A percentile compares a stretch with the other conserved stretches of the same genome.
Conservation (phyloP, 2,329 filamentous ascomycete species). For the Pseudogymnoascus sp. region DNA sequence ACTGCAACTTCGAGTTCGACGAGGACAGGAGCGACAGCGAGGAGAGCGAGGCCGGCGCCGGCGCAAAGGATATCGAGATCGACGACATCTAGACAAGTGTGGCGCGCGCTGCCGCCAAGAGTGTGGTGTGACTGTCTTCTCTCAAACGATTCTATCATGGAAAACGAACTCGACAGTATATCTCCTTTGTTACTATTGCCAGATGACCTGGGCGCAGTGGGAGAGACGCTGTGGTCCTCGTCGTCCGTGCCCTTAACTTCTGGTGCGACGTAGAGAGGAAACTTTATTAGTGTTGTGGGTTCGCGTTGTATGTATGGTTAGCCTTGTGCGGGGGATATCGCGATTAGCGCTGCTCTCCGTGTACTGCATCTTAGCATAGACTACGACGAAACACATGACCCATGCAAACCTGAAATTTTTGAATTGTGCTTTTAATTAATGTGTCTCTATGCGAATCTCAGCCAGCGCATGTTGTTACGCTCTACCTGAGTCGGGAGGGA, state of each 20-base stretch:
- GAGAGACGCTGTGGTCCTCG: conserved; percentile 42
- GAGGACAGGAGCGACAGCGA: conserved; percentile 66
- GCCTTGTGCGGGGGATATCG: neutral
- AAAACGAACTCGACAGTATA: conserved; percentile 28
- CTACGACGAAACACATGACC: conserved; percentile 8
- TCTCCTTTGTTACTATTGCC: conserved; percentile 22
- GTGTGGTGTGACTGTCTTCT: conserved; percentile 50
- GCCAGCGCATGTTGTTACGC: neutral
- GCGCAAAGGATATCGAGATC: conserved; percentile 80
- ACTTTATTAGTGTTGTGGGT: neutral
- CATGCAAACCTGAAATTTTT: conserved; percentile 1
- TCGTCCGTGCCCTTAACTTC: conserved; percentile 18
- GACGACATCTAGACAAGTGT: conserved; percentile 70
- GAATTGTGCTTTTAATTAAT: conserved; percentile 7
- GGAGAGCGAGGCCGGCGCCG: conserved; percentile 44
- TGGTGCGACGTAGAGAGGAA: neutral
- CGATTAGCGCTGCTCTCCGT: neutral
- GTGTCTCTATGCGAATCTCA: conserved; percentile 5
- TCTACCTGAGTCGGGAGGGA: neutral
- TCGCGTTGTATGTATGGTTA: neutral
- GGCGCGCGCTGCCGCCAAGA: neutral
- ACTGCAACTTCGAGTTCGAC: conserved; percentile 98
- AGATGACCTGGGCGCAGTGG: conserved; percentile 25
- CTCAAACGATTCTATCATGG: conserved; percentile 41
- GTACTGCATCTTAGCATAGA: conserved; percentile 9